Evolutionary conservation across 768 basidiomycete genomes (phyloP).

Genomic region (Xerocomellus amylosporus): DNA sequence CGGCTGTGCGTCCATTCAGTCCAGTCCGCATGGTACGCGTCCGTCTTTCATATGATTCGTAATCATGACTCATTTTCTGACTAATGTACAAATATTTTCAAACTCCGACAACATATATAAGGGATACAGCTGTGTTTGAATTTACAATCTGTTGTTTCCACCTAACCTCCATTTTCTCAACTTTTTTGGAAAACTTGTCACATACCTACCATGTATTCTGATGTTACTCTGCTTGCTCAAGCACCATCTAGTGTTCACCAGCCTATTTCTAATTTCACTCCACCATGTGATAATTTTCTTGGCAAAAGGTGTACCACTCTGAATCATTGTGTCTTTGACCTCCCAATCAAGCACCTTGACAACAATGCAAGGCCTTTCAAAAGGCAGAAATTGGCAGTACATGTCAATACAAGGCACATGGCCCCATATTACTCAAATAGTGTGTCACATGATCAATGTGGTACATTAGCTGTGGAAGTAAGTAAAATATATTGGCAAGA

Average conservation of each 20-base stretch:
- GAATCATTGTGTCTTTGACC: not conserved
- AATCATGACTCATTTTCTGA: conserved; percentile 1
- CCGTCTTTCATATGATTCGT: not conserved
- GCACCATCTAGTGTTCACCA: not conserved
- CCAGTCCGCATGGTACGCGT: not conserved
- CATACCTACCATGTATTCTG: conserved; percentile 8
- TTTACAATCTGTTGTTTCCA: not conserved
- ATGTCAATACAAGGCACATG: conserved; percentile 22
- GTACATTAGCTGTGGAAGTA: conserved; percentile 1
- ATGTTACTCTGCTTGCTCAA: not conserved
- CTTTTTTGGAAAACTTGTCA: not conserved
- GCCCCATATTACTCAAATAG: not conserved
- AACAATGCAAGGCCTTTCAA: not conserved
- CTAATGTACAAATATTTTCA: conserved; percentile 1
- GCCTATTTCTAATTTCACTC: not conserved
- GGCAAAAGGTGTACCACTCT: conserved; percentile 1
- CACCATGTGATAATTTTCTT: not conserved
- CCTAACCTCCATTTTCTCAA: not conserved
- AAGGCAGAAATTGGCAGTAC: conserved; percentile 9
- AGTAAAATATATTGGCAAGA: not conserved
- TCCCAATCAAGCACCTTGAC: not conserved
- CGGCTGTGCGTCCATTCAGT: not conserved
- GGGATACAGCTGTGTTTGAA: not conserved
- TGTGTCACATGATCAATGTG: not conserved
- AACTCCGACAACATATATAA: conserved; percentile 21